phyloP scores from a whole-genome alignment of 2,329 filamentous ascomycete genomes.

The Elsinoe batatas region DNA sequence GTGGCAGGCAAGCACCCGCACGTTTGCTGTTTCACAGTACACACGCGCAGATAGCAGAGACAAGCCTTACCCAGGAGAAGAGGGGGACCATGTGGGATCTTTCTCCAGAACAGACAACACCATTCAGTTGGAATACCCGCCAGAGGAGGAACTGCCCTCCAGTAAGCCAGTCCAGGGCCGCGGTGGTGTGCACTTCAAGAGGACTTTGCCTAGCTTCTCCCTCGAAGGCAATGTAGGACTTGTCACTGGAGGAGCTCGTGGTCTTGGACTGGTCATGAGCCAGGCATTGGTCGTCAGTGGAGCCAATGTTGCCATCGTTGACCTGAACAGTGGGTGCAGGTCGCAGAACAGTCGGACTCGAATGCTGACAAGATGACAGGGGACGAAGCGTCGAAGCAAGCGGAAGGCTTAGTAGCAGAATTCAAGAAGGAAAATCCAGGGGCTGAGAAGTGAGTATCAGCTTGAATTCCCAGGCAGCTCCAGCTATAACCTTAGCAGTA shows the following conservation, averaged over 20 bases:
- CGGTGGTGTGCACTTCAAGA: constrained; percentile 72
- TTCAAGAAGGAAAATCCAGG: constrained; percentile 75
- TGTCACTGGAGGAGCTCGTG: constrained; percentile 83
- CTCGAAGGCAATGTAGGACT: constrained; percentile 74
- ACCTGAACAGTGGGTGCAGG: constrained; percentile 67
- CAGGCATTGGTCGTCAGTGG: constrained; percentile 84
- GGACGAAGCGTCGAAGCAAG: constrained; percentile 73
- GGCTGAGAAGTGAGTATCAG: constrained; percentile 47
- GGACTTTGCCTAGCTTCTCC: constrained; percentile 76
- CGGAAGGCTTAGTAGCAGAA: constrained; percentile 59
- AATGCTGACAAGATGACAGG: constrained; percentile 38
- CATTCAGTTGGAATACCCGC: constrained; percentile 69
- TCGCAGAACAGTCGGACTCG: not conserved
- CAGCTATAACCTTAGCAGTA: constrained; percentile 32
- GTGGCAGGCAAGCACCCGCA: constrained; percentile 16
- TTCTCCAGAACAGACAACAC: constrained; percentile 72
- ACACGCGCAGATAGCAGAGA: constrained; percentile 14
- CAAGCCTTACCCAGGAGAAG: constrained; percentile 20
- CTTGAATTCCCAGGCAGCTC: not conserved
- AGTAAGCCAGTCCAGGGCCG: constrained; percentile 63
- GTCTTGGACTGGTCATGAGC: constrained; percentile 83
- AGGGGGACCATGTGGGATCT: constrained; percentile 47
- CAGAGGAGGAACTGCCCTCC: constrained; percentile 65
- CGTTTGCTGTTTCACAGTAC: constrained; percentile 16
- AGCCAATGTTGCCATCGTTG: constrained; percentile 81